Evolutionary conservation across 192 early-diverging fungal genomes (phyloP).

Genomic region (Linnemannia hyalina): DNA sequence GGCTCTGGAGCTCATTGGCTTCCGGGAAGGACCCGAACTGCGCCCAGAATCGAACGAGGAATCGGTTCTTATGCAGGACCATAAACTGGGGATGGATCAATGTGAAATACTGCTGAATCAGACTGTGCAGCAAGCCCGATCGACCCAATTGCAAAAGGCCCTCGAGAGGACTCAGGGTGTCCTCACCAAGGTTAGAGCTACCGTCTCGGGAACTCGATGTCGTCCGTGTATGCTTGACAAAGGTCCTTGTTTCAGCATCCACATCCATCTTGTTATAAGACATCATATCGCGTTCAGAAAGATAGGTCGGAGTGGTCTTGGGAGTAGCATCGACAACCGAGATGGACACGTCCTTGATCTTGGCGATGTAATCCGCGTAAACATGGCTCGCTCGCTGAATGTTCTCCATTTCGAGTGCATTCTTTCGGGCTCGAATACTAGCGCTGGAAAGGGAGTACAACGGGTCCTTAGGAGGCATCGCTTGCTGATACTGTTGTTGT

Average conservation of each 20-base stretch:
- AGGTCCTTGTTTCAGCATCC: not conserved
- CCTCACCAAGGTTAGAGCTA: not conserved
- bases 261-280: constrained; percentile 23
- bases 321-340: not conserved
- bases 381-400: constrained; percentile 47
- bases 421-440: constrained; percentile 52
- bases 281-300: not conserved
- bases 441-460: constrained; percentile 53
- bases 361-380: constrained; percentile 39
- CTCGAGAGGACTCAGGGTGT: not conserved
- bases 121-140: constrained; percentile 39
- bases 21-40: constrained; percentile 40
- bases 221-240: not conserved
- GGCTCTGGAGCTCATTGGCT: constrained; percentile 30
- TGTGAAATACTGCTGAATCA: constrained; percentile 46
- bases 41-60: constrained; percentile 46
- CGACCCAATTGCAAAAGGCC: constrained; percentile 22
- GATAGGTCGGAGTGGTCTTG: constrained; percentile 3
- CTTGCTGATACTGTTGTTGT: constrained; percentile 18
- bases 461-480: constrained; percentile 30
- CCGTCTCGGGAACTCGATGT: not conserved
- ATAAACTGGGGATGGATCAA: constrained; percentile 49
- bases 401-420: constrained; percentile 50
- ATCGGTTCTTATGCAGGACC: constrained; percentile 46
- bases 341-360: constrained; percentile 23